Percentiles rank a stretch among this genome's conserved stretches.
These are phyloP conservation scores for Coemansia furcata DNA, from an alignment of 192 early-diverging fungal genomes.

Conservation along the genomic window DNA sequence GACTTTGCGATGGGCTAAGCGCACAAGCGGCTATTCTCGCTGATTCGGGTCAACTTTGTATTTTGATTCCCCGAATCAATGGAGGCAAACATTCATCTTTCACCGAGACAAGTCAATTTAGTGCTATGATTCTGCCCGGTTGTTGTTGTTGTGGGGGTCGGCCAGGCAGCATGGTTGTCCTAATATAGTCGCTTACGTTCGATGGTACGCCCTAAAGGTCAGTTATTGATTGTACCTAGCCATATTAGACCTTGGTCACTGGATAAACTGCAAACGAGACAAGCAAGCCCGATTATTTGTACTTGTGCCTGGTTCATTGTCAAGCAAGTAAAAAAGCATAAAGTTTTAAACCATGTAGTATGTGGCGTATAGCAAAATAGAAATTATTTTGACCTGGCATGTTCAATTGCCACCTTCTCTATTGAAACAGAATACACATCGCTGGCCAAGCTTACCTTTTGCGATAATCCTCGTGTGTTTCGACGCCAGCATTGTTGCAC, in stretches of 20 bases:
- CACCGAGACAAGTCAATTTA: not conserved
- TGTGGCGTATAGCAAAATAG: not conserved
- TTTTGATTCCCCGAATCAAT: not conserved
- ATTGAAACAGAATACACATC: not conserved
- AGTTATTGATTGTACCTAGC: not conserved
- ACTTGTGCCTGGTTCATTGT: not conserved
- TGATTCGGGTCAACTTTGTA: not conserved
- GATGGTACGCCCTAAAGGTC: not conserved
- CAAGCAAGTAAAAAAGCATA: not conserved
- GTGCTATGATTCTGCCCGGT: not conserved
- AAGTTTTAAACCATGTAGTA: not conserved
- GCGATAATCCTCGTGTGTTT: not conserved
- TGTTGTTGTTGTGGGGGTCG: not conserved
- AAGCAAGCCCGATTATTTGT: not conserved
- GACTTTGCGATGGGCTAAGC: not conserved
- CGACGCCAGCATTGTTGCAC: not conserved
- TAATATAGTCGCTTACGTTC: not conserved
- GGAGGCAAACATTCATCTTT: not conserved
- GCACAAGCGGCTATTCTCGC: slow-evolving; percentile 1
- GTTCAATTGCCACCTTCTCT: slow-evolving; percentile 1
- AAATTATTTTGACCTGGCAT: not conserved
- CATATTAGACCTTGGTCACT: not conserved
- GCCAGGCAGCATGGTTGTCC: not conserved
- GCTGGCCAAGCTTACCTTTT: slow-evolving; percentile 1
- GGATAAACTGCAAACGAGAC: not conserved